Conservation (phyloP, 202 grass and related monocot species). For the Schoenoplectus triqueter region DNA sequence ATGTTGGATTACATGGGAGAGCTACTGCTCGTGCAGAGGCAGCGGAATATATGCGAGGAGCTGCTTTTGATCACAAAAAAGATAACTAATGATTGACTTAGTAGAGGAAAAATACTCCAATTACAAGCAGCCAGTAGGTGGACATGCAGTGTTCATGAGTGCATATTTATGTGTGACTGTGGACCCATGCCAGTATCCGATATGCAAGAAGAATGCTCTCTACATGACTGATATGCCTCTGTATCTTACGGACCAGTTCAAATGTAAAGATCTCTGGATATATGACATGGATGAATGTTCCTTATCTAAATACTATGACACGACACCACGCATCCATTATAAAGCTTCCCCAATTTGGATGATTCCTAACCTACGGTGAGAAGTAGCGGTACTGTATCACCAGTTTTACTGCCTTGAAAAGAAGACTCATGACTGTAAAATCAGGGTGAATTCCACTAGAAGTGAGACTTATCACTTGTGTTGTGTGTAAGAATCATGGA, state of each 20-base stretch:
- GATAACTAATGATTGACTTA: background rate
- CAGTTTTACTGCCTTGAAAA: background rate
- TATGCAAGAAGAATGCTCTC: background rate
- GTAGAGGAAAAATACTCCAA: background rate
- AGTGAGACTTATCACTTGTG: no score
- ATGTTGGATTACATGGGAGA: background rate
- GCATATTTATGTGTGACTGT: background rate
- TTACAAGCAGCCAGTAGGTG: background rate
- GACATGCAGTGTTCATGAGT: background rate
- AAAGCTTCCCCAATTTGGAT: background rate
- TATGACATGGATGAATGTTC: background rate
- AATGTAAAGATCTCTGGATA: conserved; percentile 8
- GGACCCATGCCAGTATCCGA: background rate
- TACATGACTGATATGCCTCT: background rate
- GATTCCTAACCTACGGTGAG: background rate
- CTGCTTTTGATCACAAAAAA: background rate
- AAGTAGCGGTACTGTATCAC: background rate
- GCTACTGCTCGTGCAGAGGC: background rate
- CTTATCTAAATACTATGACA: background rate
- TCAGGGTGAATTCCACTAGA: no score
- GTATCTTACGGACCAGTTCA: background rate
- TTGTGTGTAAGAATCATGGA: no score
- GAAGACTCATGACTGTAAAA: no score
- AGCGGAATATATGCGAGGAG: background rate
- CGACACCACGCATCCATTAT: background rate